phyloP scores from a whole-genome alignment of 2,329 filamentous ascomycete genomes.

The Colletotrichum liriopes region DNA sequence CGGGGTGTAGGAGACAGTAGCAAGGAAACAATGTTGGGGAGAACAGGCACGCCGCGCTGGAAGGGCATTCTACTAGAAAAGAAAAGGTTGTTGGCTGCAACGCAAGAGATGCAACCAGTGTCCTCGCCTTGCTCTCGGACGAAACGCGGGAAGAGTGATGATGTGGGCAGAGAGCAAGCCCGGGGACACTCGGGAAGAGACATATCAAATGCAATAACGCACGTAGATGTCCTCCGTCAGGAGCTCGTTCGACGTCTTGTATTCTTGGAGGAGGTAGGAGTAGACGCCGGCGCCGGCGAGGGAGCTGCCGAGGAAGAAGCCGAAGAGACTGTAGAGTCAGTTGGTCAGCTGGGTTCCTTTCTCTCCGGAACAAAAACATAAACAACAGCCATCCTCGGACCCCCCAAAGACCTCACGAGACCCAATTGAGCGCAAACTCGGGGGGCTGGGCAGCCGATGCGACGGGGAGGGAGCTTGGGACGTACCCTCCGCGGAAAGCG shows the following conservation, averaged over 20 bases:
- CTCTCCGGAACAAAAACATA: too few species aligned
- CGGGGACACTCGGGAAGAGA: slow-evolving; percentile 14
- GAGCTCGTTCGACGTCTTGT: slow-evolving; percentile 93
- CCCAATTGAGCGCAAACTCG: slow-evolving; percentile 6
- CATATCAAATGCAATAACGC: slow-evolving; percentile 67
- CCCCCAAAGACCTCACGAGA: slow-evolving; percentile 5
- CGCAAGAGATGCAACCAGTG: slow-evolving; percentile 11
- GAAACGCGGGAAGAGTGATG: slow-evolving; percentile 4
- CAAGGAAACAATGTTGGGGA: neutral
- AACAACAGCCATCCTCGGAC: neutral
- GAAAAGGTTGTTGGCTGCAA: slow-evolving; percentile 1
- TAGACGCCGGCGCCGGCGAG: slow-evolving; percentile 87
- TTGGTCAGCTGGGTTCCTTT: slow-evolving; percentile 23
- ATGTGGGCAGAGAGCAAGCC: neutral
- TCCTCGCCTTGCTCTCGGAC: slow-evolving; percentile 18
- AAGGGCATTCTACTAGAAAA: slow-evolving; percentile 23
- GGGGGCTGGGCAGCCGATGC: neutral
- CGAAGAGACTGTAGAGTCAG: slow-evolving; percentile 77
- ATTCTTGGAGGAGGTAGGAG: slow-evolving; percentile 94
- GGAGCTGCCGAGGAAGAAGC: slow-evolving; percentile 89
- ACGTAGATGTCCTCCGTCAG: slow-evolving; percentile 97
- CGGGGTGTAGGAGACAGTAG: neutral
- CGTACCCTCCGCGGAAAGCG: slow-evolving; percentile 75
- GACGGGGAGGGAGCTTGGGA: slow-evolving; percentile 36
- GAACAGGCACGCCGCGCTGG: slow-evolving; percentile 9